phyloP scores from a whole-genome alignment of 1,139 yeast genomes.

The Candida glucosophila region DNA sequence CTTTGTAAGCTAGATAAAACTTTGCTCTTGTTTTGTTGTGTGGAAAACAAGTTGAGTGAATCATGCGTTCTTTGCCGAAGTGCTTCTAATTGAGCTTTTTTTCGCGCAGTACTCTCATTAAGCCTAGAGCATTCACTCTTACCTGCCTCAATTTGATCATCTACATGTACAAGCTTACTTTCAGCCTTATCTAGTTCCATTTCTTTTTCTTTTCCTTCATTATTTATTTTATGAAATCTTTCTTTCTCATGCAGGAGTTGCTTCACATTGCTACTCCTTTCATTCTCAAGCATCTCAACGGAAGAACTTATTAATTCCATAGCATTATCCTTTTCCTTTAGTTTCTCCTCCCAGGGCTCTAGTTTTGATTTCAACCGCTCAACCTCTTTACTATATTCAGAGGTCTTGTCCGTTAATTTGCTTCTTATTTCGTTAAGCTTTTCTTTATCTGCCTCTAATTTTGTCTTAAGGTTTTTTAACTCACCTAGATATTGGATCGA shows the following conservation, averaged over 20 bases:
- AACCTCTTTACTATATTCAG: conserved; percentile 53
- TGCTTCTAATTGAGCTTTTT: conserved; percentile 45
- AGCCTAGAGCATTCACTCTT: conserved; percentile 49
- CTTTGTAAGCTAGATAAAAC: conserved; percentile 65
- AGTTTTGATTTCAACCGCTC: conserved; percentile 54
- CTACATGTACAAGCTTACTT: conserved; percentile 39
- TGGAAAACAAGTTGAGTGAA: conserved; percentile 50
- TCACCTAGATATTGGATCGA: conserved; percentile 32
- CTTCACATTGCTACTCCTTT: conserved; percentile 32
- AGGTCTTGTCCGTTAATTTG: conserved; percentile 66
- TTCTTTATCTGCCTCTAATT: conserved; percentile 45
- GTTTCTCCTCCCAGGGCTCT: conserved; percentile 77
- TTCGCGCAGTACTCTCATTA: conserved; percentile 35
- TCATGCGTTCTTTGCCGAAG: conserved; percentile 60
- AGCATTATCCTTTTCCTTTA: conserved; percentile 58
- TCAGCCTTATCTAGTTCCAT: conserved; percentile 31
- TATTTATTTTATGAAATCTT: conserved; percentile 39
- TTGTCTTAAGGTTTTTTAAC: conserved; percentile 33
- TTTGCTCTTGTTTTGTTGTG: conserved; percentile 58
- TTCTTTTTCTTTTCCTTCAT: conserved; percentile 48
- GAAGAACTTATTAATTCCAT: conserved; percentile 60
- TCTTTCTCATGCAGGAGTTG: conserved; percentile 41
- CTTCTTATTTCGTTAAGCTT: conserved; percentile 55
- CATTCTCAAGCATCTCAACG: conserved; percentile 49
- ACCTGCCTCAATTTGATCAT: conserved; percentile 50